Percentiles rank a stretch among this genome's conserved stretches.
Conservation (phyloP, 2,329 filamentous ascomycete genomes). For the Orbilia javanica region DNA sequence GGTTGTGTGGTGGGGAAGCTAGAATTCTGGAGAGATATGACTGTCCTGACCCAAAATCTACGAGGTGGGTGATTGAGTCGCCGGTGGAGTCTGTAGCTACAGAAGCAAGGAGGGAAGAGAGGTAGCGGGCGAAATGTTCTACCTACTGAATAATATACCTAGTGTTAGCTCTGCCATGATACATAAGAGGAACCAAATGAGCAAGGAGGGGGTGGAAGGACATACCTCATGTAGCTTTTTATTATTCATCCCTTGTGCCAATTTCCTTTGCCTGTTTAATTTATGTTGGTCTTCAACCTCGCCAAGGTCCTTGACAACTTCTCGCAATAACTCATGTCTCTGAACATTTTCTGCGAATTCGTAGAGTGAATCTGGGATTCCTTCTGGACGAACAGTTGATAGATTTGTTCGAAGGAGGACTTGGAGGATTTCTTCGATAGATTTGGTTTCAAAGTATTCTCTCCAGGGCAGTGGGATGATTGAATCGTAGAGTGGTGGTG, state of each 20-base stretch:
- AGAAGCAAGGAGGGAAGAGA: slow-evolving; percentile 34
- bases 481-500: slow-evolving; percentile 79
- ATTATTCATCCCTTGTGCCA: slow-evolving; percentile 90
- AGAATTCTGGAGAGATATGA: slow-evolving; percentile 93
- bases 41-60: slow-evolving; percentile 96
- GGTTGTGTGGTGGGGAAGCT: slow-evolving; percentile 78
- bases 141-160: slow-evolving; percentile 49
- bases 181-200: not conserved
- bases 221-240: slow-evolving; percentile 95
- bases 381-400: slow-evolving; percentile 73
- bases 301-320: slow-evolving; percentile 50
- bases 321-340: slow-evolving; percentile 59
- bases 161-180: not conserved
- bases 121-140: slow-evolving; percentile 83
- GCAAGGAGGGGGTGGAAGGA: no score
- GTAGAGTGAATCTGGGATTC: slow-evolving; percentile 62
- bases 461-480: slow-evolving; percentile 86
- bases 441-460: slow-evolving; percentile 77
- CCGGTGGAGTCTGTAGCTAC: slow-evolving; percentile 64
- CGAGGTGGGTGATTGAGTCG: slow-evolving; percentile 79
- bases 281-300: slow-evolving; percentile 40
- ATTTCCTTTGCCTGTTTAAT: slow-evolving; percentile 78
- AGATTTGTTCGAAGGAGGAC: slow-evolving; percentile 75
- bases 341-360: slow-evolving; percentile 59
- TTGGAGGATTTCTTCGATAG: slow-evolving; percentile 82